Percentiles rank a stretch among this genome's conserved stretches.
Conservation (phyloP, 805 yeast genomes). For the Cyberlindnera veronae region DNA sequence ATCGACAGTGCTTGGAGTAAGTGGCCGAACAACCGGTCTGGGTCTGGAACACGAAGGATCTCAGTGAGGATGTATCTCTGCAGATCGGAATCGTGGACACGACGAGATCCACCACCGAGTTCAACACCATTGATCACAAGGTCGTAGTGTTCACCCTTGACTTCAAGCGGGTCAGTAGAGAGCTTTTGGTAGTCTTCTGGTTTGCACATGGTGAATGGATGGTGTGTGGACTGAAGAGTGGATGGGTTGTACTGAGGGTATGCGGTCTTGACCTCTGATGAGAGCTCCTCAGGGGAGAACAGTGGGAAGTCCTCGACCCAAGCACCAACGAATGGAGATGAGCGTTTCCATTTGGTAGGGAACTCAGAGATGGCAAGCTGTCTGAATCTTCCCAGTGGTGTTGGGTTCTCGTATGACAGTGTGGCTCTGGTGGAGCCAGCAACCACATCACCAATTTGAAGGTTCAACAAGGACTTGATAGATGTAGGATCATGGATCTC, state of each 20-base stretch:
- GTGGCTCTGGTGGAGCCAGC: slow-evolving; percentile 74
- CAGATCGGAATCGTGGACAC: slow-evolving; percentile 82
- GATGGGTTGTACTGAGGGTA: slow-evolving; percentile 61
- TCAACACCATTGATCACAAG: slow-evolving; percentile 92
- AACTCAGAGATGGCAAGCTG: slow-evolving; percentile 61
- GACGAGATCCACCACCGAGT: slow-evolving; percentile 95
- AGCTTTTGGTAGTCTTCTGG: slow-evolving; percentile 61
- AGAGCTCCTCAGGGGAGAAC: slow-evolving; percentile 67
- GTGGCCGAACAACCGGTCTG: slow-evolving; percentile 77
- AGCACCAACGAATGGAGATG: slow-evolving; percentile 47
- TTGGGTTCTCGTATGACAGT: slow-evolving; percentile 84
- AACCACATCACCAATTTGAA: slow-evolving; percentile 67
- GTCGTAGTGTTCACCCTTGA: slow-evolving; percentile 91
- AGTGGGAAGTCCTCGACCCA: slow-evolving; percentile 96
- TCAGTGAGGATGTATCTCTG: slow-evolving; percentile 71
- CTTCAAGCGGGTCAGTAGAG: slow-evolving; percentile 52
- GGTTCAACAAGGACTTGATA: slow-evolving; percentile 34
- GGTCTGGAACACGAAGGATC: slow-evolving; percentile 56
- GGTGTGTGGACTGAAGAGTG: slow-evolving; percentile 74
- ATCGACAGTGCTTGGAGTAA: slow-evolving; percentile 71
- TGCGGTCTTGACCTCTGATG: slow-evolving; percentile 22
- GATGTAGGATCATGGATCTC: slow-evolving; percentile 30
- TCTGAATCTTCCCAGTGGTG: slow-evolving; percentile 86
- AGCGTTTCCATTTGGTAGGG: slow-evolving; percentile 42
- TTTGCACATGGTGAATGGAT: slow-evolving; percentile 94